Base-by-base conservation (phyloP, 805 yeast species). In the Hanseniaspora guilliermondii region DNA sequence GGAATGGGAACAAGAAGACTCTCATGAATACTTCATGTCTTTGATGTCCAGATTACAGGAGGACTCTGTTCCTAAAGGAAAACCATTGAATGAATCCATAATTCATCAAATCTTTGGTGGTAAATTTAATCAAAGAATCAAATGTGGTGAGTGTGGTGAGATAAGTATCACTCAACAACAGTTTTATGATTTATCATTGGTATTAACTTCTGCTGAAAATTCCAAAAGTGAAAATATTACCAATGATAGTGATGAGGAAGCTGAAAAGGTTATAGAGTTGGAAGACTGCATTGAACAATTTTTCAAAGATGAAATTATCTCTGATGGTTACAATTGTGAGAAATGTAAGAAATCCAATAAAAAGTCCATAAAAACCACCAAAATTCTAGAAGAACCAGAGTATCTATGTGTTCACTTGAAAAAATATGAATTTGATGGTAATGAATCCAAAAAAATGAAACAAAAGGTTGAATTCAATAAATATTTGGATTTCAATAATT, bases 1-100 rank as follows among this genome's bases (percentile, higher is more conserved):
- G 45, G 93, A 83, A 66, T 89, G 96, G 96, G 89, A 87, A 68
- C 98, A 93, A 67, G 97, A 93, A 68, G 98, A 93, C 68, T 85
- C 96, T 0, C 98, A 93, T 68, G 98, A 93, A 69, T 93, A 89
- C 70, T 87, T 84, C 66, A 89, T 89, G 97, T 86, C 95, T 12
- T 72, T 89, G 57, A 76, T 89, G 75, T 79, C 91, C 7, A 71
- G 96, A 52, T 70, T 89, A 52, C 97, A 89, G 68, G 97, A 89
- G 64, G 97, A 89, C 65, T 77, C 87, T 12, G 87, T 93, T 0
- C 97, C 97, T 37, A 83, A 78, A 64, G 96, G 96, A n/a, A 76
- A 72, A 47, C 89, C 89, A 64, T 72, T 89, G 62, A 85, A 84
- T 59, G 76, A 82, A 59, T 83, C 94, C 55, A 81, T 91, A 36